Percentiles rank a stretch among this genome's conserved stretches.
Evolutionary conservation across 2,329 filamentous ascomycete genomes (phyloP).

Genomic region (Aspergillus chevalieri): DNA sequence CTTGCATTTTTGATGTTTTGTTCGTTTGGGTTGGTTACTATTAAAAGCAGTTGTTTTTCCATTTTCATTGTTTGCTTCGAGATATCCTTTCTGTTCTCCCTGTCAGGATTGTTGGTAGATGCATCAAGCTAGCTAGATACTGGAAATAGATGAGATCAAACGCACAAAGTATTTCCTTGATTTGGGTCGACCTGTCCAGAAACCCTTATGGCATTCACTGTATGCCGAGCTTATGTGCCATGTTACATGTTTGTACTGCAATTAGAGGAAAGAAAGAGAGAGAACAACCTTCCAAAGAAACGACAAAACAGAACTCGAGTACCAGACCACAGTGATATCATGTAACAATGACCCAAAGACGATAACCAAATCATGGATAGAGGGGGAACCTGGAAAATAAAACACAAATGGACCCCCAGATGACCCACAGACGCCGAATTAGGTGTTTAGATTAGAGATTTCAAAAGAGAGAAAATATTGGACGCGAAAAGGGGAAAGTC

Average conservation of each 20-base stretch:
- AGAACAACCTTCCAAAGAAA: conserved; percentile 8
- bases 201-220: conserved; percentile 12
- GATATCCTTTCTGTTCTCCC: conserved; percentile 3
- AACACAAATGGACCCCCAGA: conserved; percentile 21
- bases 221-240: conserved; percentile 16
- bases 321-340: conserved; percentile 4
- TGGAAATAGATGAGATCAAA: neutral
- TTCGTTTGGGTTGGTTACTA: conserved; percentile 1
- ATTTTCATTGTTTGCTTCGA: neutral
- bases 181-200: neutral
- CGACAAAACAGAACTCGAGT: conserved; percentile 1
- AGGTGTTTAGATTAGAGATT: conserved; percentile 34
- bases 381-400: conserved; percentile 12
- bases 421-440: conserved; percentile 31
- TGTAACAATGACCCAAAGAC: conserved; percentile 1
- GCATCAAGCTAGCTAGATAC: conserved; percentile 1
- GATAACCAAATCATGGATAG: neutral
- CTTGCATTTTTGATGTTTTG: conserved; percentile 1
- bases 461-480: neutral
- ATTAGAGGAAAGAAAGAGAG: conserved; percentile 10
- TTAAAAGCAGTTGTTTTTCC: neutral
- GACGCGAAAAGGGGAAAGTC: conserved; percentile 13
- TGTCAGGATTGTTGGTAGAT: conserved; percentile 2
- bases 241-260: conserved; percentile 23
- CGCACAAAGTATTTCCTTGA: neutral